Conservation (phyloP, 352 stramenopile genomes). For the Saprolegnia parasitica region DNA sequence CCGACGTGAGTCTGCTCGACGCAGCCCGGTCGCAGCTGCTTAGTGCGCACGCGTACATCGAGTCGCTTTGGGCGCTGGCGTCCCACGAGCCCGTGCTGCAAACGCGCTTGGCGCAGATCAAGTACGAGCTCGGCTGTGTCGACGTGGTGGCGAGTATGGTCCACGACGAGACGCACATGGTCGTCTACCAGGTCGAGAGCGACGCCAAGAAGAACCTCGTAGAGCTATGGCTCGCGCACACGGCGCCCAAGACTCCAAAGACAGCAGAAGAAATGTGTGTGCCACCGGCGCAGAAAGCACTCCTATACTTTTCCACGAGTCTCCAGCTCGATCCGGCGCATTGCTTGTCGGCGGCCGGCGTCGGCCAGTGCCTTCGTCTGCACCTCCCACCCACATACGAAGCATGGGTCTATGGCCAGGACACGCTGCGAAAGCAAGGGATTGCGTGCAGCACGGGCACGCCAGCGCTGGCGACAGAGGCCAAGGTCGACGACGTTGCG, state of each 20-base stretch:
- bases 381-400: slow-evolving; percentile 4
- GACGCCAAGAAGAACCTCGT: slow-evolving; percentile 46
- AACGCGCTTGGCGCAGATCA: neutral
- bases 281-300: slow-evolving; percentile 16
- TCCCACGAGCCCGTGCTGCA: neutral
- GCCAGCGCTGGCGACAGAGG: slow-evolving; percentile 21
- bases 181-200: slow-evolving; percentile 35
- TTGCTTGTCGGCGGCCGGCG: neutral
- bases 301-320: slow-evolving; percentile 16
- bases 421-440: slow-evolving; percentile 23
- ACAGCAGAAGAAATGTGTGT: slow-evolving; percentile 17
- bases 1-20: neutral
- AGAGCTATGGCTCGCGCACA: slow-evolving; percentile 66
- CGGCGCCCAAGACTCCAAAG: slow-evolving; percentile 31
- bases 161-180: slow-evolving; percentile 7
- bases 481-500: slow-evolving; percentile 32
- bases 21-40: slow-evolving; percentile 1
- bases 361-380: slow-evolving; percentile 20
- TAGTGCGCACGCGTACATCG: slow-evolving; percentile 9
- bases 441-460: neutral
- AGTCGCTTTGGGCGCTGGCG: slow-evolving; percentile 15
- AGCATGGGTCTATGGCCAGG: slow-evolving; percentile 3
- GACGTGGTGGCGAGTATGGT: neutral
- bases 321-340: slow-evolving; percentile 1
- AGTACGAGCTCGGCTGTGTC: neutral